Conservation (phyloP, 2,329 filamentous ascomycete genomes). For the Fonsecaea erecta region DNA sequence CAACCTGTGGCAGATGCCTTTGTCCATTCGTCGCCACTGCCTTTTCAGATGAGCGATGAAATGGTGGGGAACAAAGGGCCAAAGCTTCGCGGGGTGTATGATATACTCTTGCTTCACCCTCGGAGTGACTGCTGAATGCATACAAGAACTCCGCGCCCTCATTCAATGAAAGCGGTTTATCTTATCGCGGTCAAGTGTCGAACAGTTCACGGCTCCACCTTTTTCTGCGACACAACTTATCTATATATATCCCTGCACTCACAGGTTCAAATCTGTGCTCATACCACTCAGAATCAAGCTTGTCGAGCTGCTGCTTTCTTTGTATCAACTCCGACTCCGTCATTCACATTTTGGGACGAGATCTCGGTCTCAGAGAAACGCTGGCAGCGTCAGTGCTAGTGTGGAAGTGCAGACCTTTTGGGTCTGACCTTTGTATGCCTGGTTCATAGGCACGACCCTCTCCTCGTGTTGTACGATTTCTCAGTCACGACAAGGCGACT, state of each 20-base stretch:
- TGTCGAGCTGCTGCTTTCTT: not conserved
- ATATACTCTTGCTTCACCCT: not conserved
- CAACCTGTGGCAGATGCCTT: not conserved
- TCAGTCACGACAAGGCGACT: not conserved
- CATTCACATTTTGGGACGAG: not conserved
- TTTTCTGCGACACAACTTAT: not conserved
- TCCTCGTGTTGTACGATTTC: not conserved
- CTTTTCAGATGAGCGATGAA: not conserved
- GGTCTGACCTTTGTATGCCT: not conserved
- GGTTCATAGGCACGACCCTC: not conserved
- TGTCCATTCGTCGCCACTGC: not conserved
- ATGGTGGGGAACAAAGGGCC: not conserved
- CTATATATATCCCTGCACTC: not conserved
- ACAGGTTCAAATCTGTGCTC: not conserved
- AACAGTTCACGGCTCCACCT: conserved; percentile 9
- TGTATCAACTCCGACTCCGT: not conserved
- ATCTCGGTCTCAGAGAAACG: not conserved
- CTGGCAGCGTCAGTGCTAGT: not conserved
- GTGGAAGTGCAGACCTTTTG: not conserved
- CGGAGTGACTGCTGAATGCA: not conserved
- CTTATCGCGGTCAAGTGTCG: not conserved
- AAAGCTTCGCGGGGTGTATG: not conserved
- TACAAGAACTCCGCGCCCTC: not conserved
- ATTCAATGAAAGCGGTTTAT: not conserved
- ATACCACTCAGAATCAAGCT: not conserved